phyloP scores from a whole-genome alignment of 1,284 basidiomycete genomes.

The Lentinula novae-zelandiae region DNA sequence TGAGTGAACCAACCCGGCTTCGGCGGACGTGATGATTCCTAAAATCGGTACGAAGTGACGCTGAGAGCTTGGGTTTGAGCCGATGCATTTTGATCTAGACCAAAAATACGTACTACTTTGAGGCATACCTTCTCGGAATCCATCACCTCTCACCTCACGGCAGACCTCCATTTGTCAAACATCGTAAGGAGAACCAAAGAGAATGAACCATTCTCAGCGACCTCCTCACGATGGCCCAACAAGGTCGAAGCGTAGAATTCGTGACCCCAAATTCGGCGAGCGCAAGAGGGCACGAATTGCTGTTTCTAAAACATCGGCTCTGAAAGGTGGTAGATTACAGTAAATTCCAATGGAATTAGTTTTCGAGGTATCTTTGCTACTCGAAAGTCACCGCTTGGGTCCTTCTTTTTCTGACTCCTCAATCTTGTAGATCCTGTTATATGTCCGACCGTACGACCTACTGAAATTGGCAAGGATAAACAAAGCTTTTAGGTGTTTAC shows the following conservation, averaged over 20 bases:
- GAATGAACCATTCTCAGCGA: no score
- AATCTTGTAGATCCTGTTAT: neutral
- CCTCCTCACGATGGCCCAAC: neutral
- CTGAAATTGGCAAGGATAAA: neutral
- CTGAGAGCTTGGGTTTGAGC: no score
- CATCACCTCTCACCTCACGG: no score
- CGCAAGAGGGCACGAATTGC: neutral
- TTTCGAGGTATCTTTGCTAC: neutral
- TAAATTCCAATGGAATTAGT: neutral
- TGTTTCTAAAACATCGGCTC: neutral
- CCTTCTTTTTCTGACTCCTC: neutral
- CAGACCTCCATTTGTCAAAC: no score
- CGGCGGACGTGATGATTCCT: no score
- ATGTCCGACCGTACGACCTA: conserved; percentile 6
- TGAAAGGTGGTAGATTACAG: neutral
- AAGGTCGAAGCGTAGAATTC: neutral
- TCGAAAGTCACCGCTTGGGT: neutral
- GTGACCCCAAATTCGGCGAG: neutral
- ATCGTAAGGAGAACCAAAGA: no score
- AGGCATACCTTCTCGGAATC: no score
- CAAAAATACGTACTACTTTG: no score
- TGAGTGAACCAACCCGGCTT: no score
- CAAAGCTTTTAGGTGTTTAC: neutral
- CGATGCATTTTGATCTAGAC: no score
- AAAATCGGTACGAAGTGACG: no score